These are phyloP conservation scores for Hemileccinum rubropunctum DNA, from an alignment of 768 basidiomycete species.

Conservation along the genomic window DNA sequence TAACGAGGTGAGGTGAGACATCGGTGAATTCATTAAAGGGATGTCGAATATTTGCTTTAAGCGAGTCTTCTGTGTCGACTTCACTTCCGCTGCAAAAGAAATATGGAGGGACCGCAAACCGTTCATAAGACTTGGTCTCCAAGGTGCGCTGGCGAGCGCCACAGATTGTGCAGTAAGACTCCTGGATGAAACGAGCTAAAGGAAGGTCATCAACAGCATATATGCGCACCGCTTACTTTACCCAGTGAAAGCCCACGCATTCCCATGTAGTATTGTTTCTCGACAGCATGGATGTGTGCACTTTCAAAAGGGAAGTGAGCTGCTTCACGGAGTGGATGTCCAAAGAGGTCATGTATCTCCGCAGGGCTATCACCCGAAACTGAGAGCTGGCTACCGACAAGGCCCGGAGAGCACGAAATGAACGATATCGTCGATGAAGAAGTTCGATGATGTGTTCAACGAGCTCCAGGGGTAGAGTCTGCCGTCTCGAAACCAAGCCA, in stretches of 20 bases:
- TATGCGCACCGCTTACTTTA: conserved; percentile 40
- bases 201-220: conserved; percentile 5
- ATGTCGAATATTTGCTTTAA: conserved; percentile 33
- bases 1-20: conserved; percentile 43
- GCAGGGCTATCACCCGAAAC: conserved; percentile 44
- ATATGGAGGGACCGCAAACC: conserved; percentile 40
- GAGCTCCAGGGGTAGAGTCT: conserved; percentile 31
- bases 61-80: conserved; percentile 42
- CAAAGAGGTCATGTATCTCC: conserved; percentile 29
- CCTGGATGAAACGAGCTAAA: conserved; percentile 13
- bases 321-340: conserved; percentile 19
- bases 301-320: conserved; percentile 29
- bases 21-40: conserved; percentile 25
- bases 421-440: conserved; percentile 14
- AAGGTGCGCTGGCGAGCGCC: conserved; percentile 20
- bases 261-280: conserved; percentile 13
- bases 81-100: conserved; percentile 42
- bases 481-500: conserved; percentile 2
- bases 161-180: conserved; percentile 16
- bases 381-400: conserved; percentile 41
- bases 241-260: conserved; percentile 40
- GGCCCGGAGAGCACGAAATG: conserved; percentile 36
- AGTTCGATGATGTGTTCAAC: conserved; percentile 30
- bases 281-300: conserved; percentile 30
- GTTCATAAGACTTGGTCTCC: conserved; percentile 30